phyloP scores from a whole-genome alignment of 805 yeast genomes.

The Torulaspora quercuum region DNA sequence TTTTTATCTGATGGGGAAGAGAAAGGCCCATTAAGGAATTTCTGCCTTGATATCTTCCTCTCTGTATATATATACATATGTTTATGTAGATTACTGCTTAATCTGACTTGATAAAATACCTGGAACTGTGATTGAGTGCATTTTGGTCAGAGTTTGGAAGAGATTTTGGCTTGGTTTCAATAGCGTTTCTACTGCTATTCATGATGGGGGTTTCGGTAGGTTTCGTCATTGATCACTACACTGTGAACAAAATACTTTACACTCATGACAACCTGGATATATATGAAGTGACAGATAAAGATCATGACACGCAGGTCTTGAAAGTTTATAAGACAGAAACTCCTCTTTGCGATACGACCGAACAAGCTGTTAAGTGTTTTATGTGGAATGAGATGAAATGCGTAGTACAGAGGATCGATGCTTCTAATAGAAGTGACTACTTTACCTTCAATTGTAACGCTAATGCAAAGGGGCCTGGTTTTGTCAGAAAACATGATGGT shows the following conservation, averaged over 20 bases:
- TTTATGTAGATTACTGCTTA: no score
- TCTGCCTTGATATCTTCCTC: background rate
- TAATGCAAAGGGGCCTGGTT: conserved; percentile 4
- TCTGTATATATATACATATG: conserved; percentile 1
- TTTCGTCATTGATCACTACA: conserved; percentile 4
- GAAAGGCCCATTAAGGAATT: conserved; percentile 1
- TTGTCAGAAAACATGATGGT: conserved; percentile 8
- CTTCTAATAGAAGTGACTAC: conserved; percentile 4
- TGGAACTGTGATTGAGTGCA: no score
- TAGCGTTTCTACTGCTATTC: background rate
- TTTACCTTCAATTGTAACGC: conserved; percentile 4
- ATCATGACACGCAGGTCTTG: conserved; percentile 1
- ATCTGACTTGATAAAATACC: no score
- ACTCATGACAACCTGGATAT: conserved; percentile 5
- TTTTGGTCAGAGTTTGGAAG: background rate
- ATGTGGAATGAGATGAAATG: conserved; percentile 5
- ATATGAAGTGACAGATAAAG: conserved; percentile 5
- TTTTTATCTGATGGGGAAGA: conserved; percentile 3
- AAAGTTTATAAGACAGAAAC: conserved; percentile 5
- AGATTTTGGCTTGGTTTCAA: background rate
- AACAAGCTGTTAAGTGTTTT: conserved; percentile 2
- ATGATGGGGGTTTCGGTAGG: conserved; percentile 6
- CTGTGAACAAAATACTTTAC: conserved; percentile 4
- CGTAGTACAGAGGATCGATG: conserved; percentile 1
- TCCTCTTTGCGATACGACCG: conserved; percentile 1